A percentile compares a stretch with the other conserved stretches of the same genome.
Evolutionary conservation across 1,284 basidiomycete species (phyloP).

Genomic region (Filobasidium uniguttulatum): DNA sequence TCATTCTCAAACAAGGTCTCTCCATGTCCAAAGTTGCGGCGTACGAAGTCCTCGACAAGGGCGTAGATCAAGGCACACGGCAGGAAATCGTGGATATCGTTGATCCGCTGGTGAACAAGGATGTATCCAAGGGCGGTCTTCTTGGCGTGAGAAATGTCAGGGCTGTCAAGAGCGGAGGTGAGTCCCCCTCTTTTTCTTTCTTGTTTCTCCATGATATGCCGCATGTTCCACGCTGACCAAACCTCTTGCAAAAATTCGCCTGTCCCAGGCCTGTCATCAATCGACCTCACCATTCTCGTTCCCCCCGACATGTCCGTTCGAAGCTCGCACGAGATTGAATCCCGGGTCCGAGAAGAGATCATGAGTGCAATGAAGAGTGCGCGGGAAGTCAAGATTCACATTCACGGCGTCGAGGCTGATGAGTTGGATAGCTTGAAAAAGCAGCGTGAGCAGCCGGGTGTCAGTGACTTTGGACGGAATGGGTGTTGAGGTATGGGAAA

Average conservation of each 20-base stretch:
- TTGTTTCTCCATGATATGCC: neutral
- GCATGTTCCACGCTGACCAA: too few relatives aligned
- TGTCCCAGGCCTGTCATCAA: constrained; percentile 27
- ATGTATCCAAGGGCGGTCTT: constrained; percentile 22
- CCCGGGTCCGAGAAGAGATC: constrained; percentile 48
- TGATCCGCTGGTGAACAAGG: constrained; percentile 42
- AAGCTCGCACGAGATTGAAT: constrained; percentile 49
- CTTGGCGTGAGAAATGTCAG: constrained; percentile 53
- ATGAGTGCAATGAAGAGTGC: constrained; percentile 54
- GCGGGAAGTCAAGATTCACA: constrained; percentile 63
- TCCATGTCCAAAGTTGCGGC: constrained; percentile 57
- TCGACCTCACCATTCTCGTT: constrained; percentile 49
- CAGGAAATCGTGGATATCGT: constrained; percentile 45
- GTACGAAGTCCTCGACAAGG: constrained; percentile 71
- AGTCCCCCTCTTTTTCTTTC: constrained; percentile 10
- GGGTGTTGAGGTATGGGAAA: constrained; percentile 16
- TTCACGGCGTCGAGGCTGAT: constrained; percentile 34
- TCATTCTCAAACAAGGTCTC: constrained; percentile 78
- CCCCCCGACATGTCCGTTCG: constrained; percentile 47
- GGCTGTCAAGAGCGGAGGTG: constrained; percentile 56
- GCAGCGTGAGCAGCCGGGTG: constrained; percentile 19
- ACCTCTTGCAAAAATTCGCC: neutral
- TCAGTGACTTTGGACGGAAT: constrained; percentile 25
- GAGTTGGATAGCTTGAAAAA: constrained; percentile 16
- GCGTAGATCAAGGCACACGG: constrained; percentile 51